phyloP scores from a whole-genome alignment of 345 rosid species.

The Euphorbia tirucalli region DNA sequence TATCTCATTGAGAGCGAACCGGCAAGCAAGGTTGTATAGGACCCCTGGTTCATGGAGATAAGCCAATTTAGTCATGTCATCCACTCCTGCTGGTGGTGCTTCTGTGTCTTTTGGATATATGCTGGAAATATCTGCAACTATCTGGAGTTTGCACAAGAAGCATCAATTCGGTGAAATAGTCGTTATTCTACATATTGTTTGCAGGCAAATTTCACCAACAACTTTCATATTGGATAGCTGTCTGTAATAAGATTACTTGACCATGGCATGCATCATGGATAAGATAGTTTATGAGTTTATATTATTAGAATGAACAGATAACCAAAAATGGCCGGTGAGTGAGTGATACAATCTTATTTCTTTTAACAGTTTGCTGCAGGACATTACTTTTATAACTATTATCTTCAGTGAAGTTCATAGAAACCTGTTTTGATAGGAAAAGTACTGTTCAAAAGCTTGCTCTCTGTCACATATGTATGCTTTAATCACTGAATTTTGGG shows the following conservation, averaged over 20 bases:
- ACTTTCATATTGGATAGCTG: neutral
- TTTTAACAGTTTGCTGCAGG: too few species aligned
- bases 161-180: neutral
- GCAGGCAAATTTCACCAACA: neutral
- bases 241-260: neutral
- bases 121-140: conserved; percentile 44
- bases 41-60: conserved; percentile 71
- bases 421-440: neutral
- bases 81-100: conserved; percentile 60
- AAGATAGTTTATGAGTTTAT: neutral
- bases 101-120: conserved; percentile 58
- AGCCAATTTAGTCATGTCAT: conserved; percentile 67
- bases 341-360: neutral
- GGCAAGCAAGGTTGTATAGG: conserved; percentile 52
- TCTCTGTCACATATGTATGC: neutral
- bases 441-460: neutral
- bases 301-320: neutral
- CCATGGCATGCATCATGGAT: neutral
- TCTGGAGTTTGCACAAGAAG: conserved; percentile 32
- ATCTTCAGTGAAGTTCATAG: neutral
- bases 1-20: conserved; percentile 53
- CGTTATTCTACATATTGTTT: neutral
- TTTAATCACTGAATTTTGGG: neutral
- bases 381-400: neutral
- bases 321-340: neutral